Evolutionary conservation across 2,329 filamentous ascomycete species (phyloP), one percentile per base, ranked within the genome.

Genomic region (Fusarium agapanthi): DNA sequence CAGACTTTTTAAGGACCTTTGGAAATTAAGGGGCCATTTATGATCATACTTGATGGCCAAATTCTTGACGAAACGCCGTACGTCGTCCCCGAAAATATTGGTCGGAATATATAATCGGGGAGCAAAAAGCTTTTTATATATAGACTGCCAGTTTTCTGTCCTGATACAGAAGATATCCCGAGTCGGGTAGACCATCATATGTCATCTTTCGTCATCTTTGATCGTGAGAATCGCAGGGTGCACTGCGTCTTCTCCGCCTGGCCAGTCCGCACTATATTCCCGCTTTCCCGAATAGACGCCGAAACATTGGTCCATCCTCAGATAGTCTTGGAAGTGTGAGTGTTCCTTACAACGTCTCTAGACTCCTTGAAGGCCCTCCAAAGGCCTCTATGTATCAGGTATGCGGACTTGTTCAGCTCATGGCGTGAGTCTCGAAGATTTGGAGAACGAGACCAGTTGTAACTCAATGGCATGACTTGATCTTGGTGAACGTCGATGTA

Each of bases 281-380:
- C 20, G 11, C 15, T 16, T 30, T 30, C 4, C 20, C 13, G 8
- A 16, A 5, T 5, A 16, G 5, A 5, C 0, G 24, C 24, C 7
- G 3, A 24, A n/a, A 7, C 4, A 6, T 15, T 15, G 18, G 35
- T 38, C 22, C 14, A 30, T 53, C 20, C n/a, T 47, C 30, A 26
- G 5, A 34, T 34, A 61, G 8, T 26, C 22, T 2, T 45, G 7
- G n/a, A 48, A 13, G 18, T 41, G 22, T 14, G 30, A 24, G 11
- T 47, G 7, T 20, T n/a, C 12, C 15, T 4, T 7, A 50, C 24
- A 13, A 54, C 53, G 24, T 32, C 62, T 54, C 5, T n/a, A n/a
- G 62, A 61, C 35, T 67, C 62, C 14, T 60, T 44, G 10, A 54
- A 67, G 10, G 57, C 54, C 6, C 11, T 53, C 67, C 58, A 45